phyloP scores from a whole-genome alignment of 2,329 filamentous ascomycete species.

The Plenodomus tracheiphilus region DNA sequence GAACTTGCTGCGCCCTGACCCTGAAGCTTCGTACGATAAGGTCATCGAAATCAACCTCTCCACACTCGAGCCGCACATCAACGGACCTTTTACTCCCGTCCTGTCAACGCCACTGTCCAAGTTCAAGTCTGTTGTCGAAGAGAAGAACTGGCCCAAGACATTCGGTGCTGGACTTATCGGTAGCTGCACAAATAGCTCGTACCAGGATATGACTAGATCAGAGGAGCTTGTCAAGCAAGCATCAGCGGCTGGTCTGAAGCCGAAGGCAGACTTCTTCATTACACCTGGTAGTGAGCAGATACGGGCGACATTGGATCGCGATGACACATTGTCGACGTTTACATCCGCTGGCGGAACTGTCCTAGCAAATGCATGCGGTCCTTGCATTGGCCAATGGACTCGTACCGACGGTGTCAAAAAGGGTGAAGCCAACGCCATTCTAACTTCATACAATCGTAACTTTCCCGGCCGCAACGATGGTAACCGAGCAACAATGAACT shows the following conservation, averaged over 20 bases:
- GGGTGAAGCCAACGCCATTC: slow-evolving; percentile 88
- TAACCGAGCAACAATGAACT: slow-evolving; percentile 97
- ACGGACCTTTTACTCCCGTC: slow-evolving; percentile 95
- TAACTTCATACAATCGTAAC: slow-evolving; percentile 98
- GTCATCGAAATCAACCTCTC: slow-evolving; percentile 89
- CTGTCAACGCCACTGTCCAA: slow-evolving; percentile 88
- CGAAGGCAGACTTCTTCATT: slow-evolving; percentile 90
- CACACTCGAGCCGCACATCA: slow-evolving; percentile 90
- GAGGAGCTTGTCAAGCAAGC: slow-evolving; percentile 94
- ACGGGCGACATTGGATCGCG: slow-evolving; percentile 86
- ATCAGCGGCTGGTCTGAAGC: slow-evolving; percentile 82
- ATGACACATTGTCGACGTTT: slow-evolving; percentile 84
- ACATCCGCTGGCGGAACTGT: slow-evolving; percentile 83
- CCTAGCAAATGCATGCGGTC: slow-evolving; percentile 89
- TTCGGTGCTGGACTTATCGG: slow-evolving; percentile 94
- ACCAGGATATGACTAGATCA: slow-evolving; percentile 96
- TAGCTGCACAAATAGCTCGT: slow-evolving; percentile 98
- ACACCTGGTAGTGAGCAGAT: slow-evolving; percentile 97
- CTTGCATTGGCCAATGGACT: slow-evolving; percentile 91
- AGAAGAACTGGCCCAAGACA: slow-evolving; percentile 86
- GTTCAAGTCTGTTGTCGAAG: slow-evolving; percentile 82
- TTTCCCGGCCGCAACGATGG: slow-evolving; percentile 97
- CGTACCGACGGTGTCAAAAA: slow-evolving; percentile 83
- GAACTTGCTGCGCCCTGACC: slow-evolving; percentile 75
- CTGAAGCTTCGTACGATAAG: slow-evolving; percentile 84